phyloP scores from a whole-genome alignment of 768 basidiomycete genomes.

The Tylopilus rubrobrunneus region DNA sequence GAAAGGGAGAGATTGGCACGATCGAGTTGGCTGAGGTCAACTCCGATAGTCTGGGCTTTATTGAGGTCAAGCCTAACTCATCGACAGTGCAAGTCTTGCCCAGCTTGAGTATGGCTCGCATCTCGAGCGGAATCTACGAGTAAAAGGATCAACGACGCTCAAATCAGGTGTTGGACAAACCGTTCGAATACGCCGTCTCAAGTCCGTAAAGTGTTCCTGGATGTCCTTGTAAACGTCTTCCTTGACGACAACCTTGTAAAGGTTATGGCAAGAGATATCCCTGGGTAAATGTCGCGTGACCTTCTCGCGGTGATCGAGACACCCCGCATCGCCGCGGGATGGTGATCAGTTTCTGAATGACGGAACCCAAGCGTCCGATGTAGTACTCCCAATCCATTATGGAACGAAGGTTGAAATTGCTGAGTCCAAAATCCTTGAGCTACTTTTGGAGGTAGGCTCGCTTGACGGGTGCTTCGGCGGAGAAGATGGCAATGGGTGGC shows the following conservation, averaged over 20 bases:
- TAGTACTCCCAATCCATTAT: conserved; percentile 99
- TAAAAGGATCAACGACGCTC: conserved; percentile 1
- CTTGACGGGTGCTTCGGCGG: conserved; percentile 89
- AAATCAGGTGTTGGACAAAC: not conserved
- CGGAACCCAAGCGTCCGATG: conserved; percentile 94
- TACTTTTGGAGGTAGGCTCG: conserved; percentile 89
- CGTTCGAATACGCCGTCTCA: conserved; percentile 94
- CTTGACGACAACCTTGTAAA: conserved; percentile 79
- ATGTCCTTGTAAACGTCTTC: conserved; percentile 83
- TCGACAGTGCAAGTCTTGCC: conserved; percentile 78
- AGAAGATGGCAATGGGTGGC: conserved; percentile 97
- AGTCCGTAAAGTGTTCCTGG: conserved; percentile 87
- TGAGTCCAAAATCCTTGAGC: conserved; percentile 89
- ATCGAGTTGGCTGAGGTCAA: conserved; percentile 82
- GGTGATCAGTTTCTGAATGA: conserved; percentile 98
- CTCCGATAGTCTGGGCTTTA: conserved; percentile 74
- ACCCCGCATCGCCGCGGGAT: conserved; percentile 99
- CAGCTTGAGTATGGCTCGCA: conserved; percentile 77
- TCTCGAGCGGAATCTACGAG: conserved; percentile 70
- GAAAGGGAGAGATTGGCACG: conserved; percentile 53
- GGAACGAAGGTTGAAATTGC: conserved; percentile 85
- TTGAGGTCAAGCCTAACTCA: conserved; percentile 69
- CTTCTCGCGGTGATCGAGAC: conserved; percentile 72
- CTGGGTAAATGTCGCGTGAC: conserved; percentile 78
- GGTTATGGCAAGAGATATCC: conserved; percentile 67